Evolutionary conservation across 2,329 filamentous ascomycete species (phyloP), one percentile per base, ranked within the genome.

Genomic region (Neurospora crassa): DNA sequence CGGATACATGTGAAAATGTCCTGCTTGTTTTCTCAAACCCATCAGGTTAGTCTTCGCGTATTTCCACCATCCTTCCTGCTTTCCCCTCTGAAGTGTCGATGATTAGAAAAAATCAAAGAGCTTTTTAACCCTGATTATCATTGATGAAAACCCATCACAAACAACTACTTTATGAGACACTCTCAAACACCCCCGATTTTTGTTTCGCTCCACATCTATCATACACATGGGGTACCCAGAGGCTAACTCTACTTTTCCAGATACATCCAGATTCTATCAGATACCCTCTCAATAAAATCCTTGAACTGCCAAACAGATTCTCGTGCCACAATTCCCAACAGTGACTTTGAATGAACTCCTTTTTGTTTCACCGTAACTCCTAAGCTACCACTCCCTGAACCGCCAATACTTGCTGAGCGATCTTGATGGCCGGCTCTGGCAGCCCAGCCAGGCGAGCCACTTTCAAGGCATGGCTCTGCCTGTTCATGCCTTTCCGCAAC

Each of bases 361-460:
- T 37, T 47, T 47, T 20, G 18, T 20, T 37, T 37, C 11, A 34
- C 29, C 4, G 24, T 63, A 8, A 63, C 53, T 63, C 29, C 24
- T 14, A 63, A 6, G 53, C 53, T 63, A 63, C 29, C 37, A 63
- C 69, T 40, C 67, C 70, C 70, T 41, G 69, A 71, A 16, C 67
- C 18, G 72, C 78, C 37, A 94, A 81, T 10, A 92, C 85, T 45
- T 83, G 79, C 69, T 81, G 83, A 6, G 95, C 94, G 74, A 93
- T 83, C 29, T 83, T 81, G 70, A 97, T 88, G 3, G 91, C 92
- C 67, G 85, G 83, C 72, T 90, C 88, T 0, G 94, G 94, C 76
- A 97, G 77, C 1, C 93, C 94, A 6, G 96, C 96, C 75, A 98
- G 82, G 74, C 87, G 87, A 2, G 96, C 96, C n/a, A 99, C 96